Evolutionary conservation across 2,329 filamentous ascomycete genomes (phyloP).

Genomic region (Teratosphaeria gauchensis): DNA sequence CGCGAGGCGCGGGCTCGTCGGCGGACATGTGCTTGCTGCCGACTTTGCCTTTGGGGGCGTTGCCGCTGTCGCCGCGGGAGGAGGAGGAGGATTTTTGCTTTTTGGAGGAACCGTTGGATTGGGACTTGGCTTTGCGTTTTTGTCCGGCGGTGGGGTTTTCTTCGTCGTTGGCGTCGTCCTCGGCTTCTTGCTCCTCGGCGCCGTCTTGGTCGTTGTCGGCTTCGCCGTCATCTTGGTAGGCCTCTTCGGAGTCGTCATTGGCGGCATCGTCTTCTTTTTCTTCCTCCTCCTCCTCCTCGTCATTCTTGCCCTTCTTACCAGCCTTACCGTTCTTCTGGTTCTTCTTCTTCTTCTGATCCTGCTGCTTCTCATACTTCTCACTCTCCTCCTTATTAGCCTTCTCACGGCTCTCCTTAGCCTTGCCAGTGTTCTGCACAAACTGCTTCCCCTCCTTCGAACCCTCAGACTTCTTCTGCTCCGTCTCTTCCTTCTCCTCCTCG

Average conservation of each 20-base stretch:
- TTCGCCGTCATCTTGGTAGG: constrained; percentile 13
- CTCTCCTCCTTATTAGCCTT: constrained; percentile 26
- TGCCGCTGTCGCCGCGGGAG: constrained; percentile 7
- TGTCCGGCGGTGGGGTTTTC: constrained; percentile 7
- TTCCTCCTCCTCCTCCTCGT: constrained; percentile 19
- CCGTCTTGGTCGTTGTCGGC: constrained; percentile 20
- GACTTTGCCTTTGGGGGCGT: constrained; percentile 14
- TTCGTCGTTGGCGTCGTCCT: constrained; percentile 13
- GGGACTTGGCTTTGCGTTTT: constrained; percentile 11
- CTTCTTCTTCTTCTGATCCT: constrained; percentile 6
- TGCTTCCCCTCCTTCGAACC: constrained; percentile 35
- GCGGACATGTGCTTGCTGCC: constrained; percentile 24
- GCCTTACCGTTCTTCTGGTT: constrained; percentile 1
- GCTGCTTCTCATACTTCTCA: constrained; percentile 12
- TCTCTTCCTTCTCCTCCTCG: constrained; percentile 36
- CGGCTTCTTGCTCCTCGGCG: constrained; percentile 13
- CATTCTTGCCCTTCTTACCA: constrained; percentile 12
- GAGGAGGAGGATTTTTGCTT: constrained; percentile 26
- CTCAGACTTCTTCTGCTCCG: constrained; percentile 30
- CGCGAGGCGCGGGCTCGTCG: constrained; percentile 21
- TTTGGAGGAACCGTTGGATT: constrained; percentile 16
- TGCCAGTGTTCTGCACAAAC: constrained; percentile 34
- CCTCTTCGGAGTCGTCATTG: no score
- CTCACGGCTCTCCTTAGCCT: constrained; percentile 32
- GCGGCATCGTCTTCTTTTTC: constrained; percentile 22